Base-by-base conservation (phyloP, 1,139 yeast genomes). In the Kodamaea suecica region DNA sequence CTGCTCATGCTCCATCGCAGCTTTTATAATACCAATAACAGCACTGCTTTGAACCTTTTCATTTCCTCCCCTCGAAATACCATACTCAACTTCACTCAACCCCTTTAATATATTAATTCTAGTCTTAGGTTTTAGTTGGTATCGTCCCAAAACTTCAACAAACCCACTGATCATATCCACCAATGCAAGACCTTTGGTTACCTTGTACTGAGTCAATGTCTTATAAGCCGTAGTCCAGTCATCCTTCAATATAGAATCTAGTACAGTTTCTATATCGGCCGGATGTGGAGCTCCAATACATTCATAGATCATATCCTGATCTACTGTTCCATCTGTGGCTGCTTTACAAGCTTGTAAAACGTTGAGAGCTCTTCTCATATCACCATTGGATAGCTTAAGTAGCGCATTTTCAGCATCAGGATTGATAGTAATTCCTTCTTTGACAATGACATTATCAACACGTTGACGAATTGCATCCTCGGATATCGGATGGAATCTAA, bases 251-350 rank as follows among this genome's bases (percentile, higher is more conserved):
- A 92, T 78, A 5, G 92, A 75, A 45, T 83, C 82, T 42, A 92
- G 65, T 8, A 87, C 80, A 0, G 78, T 66, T 49, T 84, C 85
- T 23, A 92, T 73, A 48, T 90, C 97, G 31, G 70, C 73, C 1
- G 98, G 98, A 46, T 84, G 84, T 2, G 98, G 97, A 1, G 95
- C 90, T 3, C 99, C 99, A 33, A 94, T 81, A 59, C 97, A 90
- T 48, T 90, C 95, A 57, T 86, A 94, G 24, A 94, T 80, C 79
- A 85, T 82, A 37, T 76, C 80, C 14, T 61, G 65, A 4, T 59
- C 65, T 17, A 53, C 63, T 9, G 48, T 53, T 13, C 57, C 58
- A 23, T 76, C 78, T 17, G 78, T 59, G 0, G 95, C 85, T 0
- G 96, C 88, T 44, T 84, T 77, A 57, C 98, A 86, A 0, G 97